These are phyloP conservation scores for Pseudocercospora fuligena DNA, from an alignment of 2,329 filamentous ascomycete genomes.

Conservation along the genomic window DNA sequence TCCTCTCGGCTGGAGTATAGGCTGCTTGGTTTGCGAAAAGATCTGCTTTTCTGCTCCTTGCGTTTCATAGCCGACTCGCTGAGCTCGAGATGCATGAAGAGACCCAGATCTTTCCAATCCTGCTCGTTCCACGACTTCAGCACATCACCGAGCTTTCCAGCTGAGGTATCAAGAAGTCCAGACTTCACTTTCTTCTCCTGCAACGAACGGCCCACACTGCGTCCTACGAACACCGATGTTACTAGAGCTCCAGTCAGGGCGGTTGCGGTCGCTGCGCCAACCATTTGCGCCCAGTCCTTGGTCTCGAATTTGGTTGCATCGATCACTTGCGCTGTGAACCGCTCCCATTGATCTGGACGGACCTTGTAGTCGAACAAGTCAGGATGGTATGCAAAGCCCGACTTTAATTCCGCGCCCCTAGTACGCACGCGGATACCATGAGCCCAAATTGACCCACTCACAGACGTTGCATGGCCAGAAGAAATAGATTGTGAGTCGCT, in stretches of 20 bases:
- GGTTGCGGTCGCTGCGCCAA: constrained; percentile 18
- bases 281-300: constrained; percentile 23
- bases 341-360: constrained; percentile 23
- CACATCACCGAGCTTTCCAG: constrained; percentile 15
- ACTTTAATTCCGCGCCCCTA: constrained; percentile 17
- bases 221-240: constrained; percentile 22
- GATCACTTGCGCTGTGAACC: constrained; percentile 20
- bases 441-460: not conserved
- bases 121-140: constrained; percentile 22
- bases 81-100: constrained; percentile 20
- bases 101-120: constrained; percentile 19
- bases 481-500: not conserved
- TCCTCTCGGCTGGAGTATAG: constrained; percentile 18
- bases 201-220: constrained; percentile 20
- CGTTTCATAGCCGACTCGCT: constrained; percentile 24
- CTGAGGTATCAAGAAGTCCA: constrained; percentile 13
- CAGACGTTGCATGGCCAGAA: not conserved
- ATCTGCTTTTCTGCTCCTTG: constrained; percentile 13
- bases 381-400: constrained; percentile 23
- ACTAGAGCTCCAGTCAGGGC: constrained; percentile 19
- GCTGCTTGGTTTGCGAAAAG: constrained; percentile 16
- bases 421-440: constrained; percentile 18
- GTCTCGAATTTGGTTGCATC: constrained; percentile 14
- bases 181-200: constrained; percentile 24
- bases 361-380: constrained; percentile 21